Percentiles rank a stretch among this genome's conserved stretches.
phyloP scores from a whole-genome alignment of 2,329 filamentous ascomycete genomes.

The Cercospora janseana region DNA sequence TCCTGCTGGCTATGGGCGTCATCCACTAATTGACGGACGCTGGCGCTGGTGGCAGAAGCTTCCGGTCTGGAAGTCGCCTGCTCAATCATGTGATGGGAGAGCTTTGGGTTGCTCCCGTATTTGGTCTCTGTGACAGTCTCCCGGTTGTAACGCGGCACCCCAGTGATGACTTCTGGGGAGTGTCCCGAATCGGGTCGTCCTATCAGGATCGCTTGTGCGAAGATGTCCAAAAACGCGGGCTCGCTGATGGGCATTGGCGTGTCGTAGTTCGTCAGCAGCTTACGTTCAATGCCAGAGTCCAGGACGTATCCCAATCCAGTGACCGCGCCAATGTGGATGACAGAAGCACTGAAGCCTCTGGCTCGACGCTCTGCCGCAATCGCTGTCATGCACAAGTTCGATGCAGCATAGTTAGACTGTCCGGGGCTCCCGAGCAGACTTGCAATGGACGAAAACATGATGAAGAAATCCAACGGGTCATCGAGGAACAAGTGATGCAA shows the following conservation, averaged over 20 bases:
- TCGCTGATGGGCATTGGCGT: constrained; percentile 8
- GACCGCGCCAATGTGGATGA: constrained; percentile 36
- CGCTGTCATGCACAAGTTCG: constrained; percentile 40
- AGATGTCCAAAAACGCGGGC: not conserved
- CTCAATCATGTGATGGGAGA: constrained; percentile 6
- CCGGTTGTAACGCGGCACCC: constrained; percentile 4
- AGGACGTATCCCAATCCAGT: constrained; percentile 32
- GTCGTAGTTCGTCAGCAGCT: constrained; percentile 6
- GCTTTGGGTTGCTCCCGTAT: constrained; percentile 10
- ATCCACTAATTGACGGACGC: constrained; percentile 5
- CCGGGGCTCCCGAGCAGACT: constrained; percentile 57
- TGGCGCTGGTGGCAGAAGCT: constrained; percentile 1
- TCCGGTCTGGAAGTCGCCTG: constrained; percentile 1
- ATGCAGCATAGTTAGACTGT: constrained; percentile 59
- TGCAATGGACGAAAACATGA: constrained; percentile 55
- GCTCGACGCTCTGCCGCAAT: constrained; percentile 31
- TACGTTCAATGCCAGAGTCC: constrained; percentile 9
- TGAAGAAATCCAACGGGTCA: constrained; percentile 43
- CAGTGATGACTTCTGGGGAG: constrained; percentile 7
- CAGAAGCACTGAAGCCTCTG: constrained; percentile 28
- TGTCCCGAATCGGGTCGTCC: constrained; percentile 11
- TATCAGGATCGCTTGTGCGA: constrained; percentile 7
- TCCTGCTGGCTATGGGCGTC: constrained; percentile 2
- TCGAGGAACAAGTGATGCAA: constrained; percentile 43
- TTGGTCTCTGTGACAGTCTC: not conserved